A percentile compares a stretch with the other conserved stretches of the same genome.
Evolutionary conservation across 331 rosid species (phyloP).

Genomic region (Arachis monticola): DNA sequence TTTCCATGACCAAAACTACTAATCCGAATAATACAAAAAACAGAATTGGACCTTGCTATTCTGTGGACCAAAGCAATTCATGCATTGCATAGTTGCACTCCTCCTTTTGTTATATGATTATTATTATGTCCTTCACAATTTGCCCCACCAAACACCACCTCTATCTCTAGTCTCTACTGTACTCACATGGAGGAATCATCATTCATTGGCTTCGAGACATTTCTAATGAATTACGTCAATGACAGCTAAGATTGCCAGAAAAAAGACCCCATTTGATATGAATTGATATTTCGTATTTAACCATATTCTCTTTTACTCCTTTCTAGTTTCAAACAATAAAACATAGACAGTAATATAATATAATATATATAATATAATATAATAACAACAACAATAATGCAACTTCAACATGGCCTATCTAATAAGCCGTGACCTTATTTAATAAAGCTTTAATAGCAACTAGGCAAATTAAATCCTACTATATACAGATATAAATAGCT

Average conservation of each 20-base stretch:
- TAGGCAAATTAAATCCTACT: conserved; percentile 31
- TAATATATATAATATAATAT: background rate
- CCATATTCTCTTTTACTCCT: conserved; percentile 37
- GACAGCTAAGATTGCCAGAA: conserved; percentile 59
- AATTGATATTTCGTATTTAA: conserved; percentile 26
- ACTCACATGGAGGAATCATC: conserved; percentile 64
- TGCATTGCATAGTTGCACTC: conserved; percentile 8
- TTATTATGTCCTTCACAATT: conserved; percentile 39
- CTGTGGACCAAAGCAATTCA: conserved; percentile 49
- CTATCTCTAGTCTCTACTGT: conserved; percentile 19
- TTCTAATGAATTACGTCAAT: conserved; percentile 52
- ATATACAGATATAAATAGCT: conserved; percentile 19
- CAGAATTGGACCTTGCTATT: conserved; percentile 49
- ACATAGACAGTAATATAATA: background rate
- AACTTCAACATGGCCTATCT: conserved; percentile 2
- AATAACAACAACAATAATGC: conserved; percentile 14
- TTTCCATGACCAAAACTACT: conserved; percentile 17
- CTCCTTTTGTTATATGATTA: conserved; percentile 6
- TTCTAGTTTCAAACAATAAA: conserved; percentile 20
- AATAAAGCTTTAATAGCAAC: conserved; percentile 12
- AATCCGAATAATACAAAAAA: background rate
- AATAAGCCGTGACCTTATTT: conserved; percentile 34
- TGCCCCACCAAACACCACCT: conserved; percentile 50
- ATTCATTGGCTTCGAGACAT: conserved; percentile 67
- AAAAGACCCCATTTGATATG: conserved; percentile 32